phyloP scores from a whole-genome alignment of 1,284 basidiomycete species.

The Moesziomyces antarcticus region DNA sequence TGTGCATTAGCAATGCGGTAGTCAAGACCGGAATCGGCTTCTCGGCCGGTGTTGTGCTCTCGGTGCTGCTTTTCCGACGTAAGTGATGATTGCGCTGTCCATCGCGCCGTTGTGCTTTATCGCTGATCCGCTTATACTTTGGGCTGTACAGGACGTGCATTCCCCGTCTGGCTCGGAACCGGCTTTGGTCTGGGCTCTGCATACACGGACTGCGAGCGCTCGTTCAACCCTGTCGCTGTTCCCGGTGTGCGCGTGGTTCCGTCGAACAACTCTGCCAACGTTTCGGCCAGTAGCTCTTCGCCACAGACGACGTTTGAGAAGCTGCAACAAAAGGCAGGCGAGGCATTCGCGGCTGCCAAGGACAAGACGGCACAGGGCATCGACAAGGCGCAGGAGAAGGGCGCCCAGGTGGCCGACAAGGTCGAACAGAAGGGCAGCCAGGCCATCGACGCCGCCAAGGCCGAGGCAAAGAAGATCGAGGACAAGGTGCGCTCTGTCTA shows the following conservation, averaged over 20 bases:
- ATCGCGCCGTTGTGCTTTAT: slow-evolving; percentile 21
- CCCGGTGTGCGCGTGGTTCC: slow-evolving; percentile 84
- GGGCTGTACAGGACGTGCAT: slow-evolving; percentile 81
- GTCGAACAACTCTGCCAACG: slow-evolving; percentile 68
- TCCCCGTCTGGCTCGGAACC: slow-evolving; percentile 92
- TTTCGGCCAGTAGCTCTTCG: slow-evolving; percentile 24
- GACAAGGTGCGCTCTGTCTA: slow-evolving; percentile 64
- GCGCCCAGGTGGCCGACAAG: slow-evolving; percentile 30
- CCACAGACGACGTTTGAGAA: slow-evolving; percentile 57
- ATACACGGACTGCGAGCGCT: slow-evolving; percentile 94
- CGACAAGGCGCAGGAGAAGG: slow-evolving; percentile 50
- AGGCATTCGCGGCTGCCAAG: slow-evolving; percentile 57
- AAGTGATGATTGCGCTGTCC: slow-evolving; percentile 69
- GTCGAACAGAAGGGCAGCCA: slow-evolving; percentile 49
- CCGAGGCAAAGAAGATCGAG: slow-evolving; percentile 48
- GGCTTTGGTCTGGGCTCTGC: slow-evolving; percentile 85
- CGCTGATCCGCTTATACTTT: slow-evolving; percentile 18
- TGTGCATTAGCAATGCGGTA: slow-evolving; percentile 70
- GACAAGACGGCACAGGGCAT: slow-evolving; percentile 43
- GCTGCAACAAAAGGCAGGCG: slow-evolving; percentile 62
- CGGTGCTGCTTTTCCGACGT: slow-evolving; percentile 95
- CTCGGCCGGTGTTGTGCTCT: slow-evolving; percentile 90
- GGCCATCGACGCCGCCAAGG: slow-evolving; percentile 55
- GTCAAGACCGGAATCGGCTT: slow-evolving; percentile 88
- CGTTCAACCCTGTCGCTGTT: slow-evolving; percentile 92